Evolutionary conservation across 768 basidiomycete genomes (phyloP).

Genomic region (Sarcodon sp.): DNA sequence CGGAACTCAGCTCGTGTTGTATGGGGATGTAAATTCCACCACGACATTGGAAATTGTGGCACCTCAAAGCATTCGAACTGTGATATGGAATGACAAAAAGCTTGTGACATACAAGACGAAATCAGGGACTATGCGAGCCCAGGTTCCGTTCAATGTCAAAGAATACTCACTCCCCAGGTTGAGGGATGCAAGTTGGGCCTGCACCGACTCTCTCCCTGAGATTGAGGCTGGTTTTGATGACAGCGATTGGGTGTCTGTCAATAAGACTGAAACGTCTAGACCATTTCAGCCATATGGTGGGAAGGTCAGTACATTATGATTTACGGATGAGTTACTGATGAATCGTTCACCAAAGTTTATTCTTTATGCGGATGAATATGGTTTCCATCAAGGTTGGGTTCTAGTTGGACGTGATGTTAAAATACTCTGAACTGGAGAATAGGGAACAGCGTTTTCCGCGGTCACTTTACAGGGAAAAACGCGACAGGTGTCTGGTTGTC

Average conservation of each 20-base stretch:
- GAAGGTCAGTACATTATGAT: conserved; percentile 4
- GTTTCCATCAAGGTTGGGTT: conserved; percentile 10
- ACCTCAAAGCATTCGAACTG: conserved; percentile 5
- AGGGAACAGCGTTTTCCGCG: conserved; percentile 11
- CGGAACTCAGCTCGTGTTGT: conserved; percentile 7
- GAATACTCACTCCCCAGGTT: conserved; percentile 9
- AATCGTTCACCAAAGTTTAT: conserved; percentile 5
- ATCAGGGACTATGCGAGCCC: conserved; percentile 7
- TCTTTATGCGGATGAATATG: conserved; percentile 13
- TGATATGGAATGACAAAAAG: conserved; percentile 15
- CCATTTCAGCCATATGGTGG: conserved; percentile 10
- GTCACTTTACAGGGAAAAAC: conserved; percentile 11
- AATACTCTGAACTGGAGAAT: neutral
- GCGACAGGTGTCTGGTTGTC: conserved; percentile 13
- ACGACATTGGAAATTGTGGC: conserved; percentile 12
- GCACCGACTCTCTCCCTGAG: conserved; percentile 16
- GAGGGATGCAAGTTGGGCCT: conserved; percentile 10
- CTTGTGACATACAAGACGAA: conserved; percentile 3
- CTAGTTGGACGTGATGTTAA: neutral
- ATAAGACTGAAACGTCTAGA: conserved; percentile 14
- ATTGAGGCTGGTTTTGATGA: conserved; percentile 14
- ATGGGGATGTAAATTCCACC: conserved; percentile 14
- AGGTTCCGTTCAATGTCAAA: conserved; percentile 2
- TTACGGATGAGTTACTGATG: neutral
- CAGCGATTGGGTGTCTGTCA: conserved; percentile 11